Base-by-base conservation (phyloP, 192 early-diverging fungal genomes). In the Ambispora gerdemannii region DNA sequence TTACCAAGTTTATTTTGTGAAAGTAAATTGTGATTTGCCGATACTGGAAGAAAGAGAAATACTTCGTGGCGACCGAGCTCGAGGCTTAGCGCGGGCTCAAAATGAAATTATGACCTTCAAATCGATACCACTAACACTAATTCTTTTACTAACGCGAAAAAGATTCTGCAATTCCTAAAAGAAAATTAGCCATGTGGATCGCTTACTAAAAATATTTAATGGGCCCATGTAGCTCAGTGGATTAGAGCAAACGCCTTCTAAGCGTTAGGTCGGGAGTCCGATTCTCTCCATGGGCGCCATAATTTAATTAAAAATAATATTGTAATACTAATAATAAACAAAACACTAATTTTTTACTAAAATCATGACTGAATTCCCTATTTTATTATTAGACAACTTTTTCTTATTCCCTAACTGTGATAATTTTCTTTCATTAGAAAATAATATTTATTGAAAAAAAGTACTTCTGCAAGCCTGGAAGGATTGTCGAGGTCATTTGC, bases 291-390 rank as follows among this genome's bases (percentile, higher is more conserved):
- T 58, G 55, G 55, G 55, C 55, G 55, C 55, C 55, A 58, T 55
- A 55, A 47, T 58, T 58, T 58, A 58, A 58, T 58, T 58, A 58
- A 58, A 58, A 58, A 58, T 58, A 58, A 58, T 58, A 58, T n/a
- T 58, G 55, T 58, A 58, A 58, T 25, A 58, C n/a, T 1, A 58
- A 1, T 25, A 58, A 58, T 4, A 58, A 47, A 58, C 55, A 58
- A 58, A 25, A 25, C 19, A 58, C 4, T 25, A 58, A 55, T 55
- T 55, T 1, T 25, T 47, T 47, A 58, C 2, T 25, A 58, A 63
- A 43, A 63, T 35, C 25, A 63, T 63, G 60, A 63, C 27, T 34
- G 31, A 63, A 63, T 63, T 63, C 35, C 60, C 33, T 28, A 63
- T 63, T 63, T 63, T 63, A 63, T 63, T 63, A 36, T 1, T 63